A percentile compares a stretch with the other conserved stretches of the same genome.
These are phyloP conservation scores for Clarkia xantiana DNA, from an alignment of 345 rosid species.

Conservation along the genomic window DNA sequence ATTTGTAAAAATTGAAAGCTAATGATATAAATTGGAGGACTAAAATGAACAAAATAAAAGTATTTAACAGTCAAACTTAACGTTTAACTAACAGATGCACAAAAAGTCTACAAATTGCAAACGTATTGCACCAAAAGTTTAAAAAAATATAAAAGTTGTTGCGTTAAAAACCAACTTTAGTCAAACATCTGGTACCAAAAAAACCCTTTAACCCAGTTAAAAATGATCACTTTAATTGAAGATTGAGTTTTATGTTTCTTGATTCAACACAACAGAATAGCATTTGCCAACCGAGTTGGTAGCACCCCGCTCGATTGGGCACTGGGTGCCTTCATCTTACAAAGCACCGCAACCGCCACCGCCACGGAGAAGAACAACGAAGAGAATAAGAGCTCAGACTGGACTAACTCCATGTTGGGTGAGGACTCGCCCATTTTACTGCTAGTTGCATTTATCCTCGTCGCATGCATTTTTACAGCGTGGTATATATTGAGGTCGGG, in stretches of 20 bases:
- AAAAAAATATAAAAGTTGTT: too few species aligned
- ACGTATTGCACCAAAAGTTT: too few species aligned
- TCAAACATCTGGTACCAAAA: too few species aligned
- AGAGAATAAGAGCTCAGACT: constrained; percentile 19
- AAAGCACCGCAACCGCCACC: constrained; percentile 21
- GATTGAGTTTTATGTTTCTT: neutral
- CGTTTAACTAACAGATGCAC: too few species aligned
- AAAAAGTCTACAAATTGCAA: too few species aligned
- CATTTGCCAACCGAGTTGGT: constrained; percentile 51
- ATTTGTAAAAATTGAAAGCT: too few species aligned
- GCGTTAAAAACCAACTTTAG: too few species aligned
- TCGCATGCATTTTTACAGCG: constrained; percentile 31
- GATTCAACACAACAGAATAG: constrained; percentile 29
- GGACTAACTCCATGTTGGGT: constrained; percentile 29
- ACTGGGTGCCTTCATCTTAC: constrained; percentile 77
- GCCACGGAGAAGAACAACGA: neutral
- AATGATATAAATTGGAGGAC: too few species aligned
- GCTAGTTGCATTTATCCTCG: constrained; percentile 30
- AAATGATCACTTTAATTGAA: neutral
- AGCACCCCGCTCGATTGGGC: constrained; percentile 88
- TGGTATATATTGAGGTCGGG: constrained; percentile 61
- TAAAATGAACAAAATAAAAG: too few species aligned
- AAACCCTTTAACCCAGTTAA: too few species aligned
- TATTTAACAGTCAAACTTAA: too few species aligned
- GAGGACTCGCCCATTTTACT: constrained; percentile 33